Conservation (phyloP, 495 filamentous ascomycete genomes). For the Letharia columbiana region DNA sequence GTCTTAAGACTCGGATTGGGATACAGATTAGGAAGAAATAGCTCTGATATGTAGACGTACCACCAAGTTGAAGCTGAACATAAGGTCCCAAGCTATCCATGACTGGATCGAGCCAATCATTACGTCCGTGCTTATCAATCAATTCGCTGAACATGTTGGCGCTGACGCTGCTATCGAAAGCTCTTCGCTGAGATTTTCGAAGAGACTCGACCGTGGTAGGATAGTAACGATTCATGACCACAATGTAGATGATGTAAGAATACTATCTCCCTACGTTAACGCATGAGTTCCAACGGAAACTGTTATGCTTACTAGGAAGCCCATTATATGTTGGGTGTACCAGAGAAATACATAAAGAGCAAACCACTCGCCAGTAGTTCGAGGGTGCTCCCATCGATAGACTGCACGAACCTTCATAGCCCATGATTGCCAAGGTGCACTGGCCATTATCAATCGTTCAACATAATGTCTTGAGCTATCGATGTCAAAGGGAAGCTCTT, state of each 20-base stretch:
- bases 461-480: conserved; percentile 32
- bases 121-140: conserved; percentile 36
- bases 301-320: conserved; percentile 31
- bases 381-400: conserved; percentile 39
- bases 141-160: conserved; percentile 35
- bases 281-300: neutral
- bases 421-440: conserved; percentile 37
- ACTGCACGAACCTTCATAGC: conserved; percentile 33
- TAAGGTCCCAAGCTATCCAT: conserved; percentile 34
- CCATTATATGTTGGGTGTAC: conserved; percentile 33
- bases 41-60: neutral
- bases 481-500: conserved; percentile 32
- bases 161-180: conserved; percentile 25
- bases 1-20: neutral
- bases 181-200: conserved; percentile 30
- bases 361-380: conserved; percentile 31
- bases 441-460: conserved; percentile 39
- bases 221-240: conserved; percentile 31
- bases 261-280: conserved; percentile 20
- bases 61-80: conserved; percentile 37
- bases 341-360: conserved; percentile 32
- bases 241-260: conserved; percentile 34
- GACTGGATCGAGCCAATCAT: conserved; percentile 35
- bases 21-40: neutral
- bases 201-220: conserved; percentile 32